Evolutionary conservation across 768 basidiomycete species (phyloP), one percentile per base, ranked within the genome.

Genomic region (Clavaria fumosa): DNA sequence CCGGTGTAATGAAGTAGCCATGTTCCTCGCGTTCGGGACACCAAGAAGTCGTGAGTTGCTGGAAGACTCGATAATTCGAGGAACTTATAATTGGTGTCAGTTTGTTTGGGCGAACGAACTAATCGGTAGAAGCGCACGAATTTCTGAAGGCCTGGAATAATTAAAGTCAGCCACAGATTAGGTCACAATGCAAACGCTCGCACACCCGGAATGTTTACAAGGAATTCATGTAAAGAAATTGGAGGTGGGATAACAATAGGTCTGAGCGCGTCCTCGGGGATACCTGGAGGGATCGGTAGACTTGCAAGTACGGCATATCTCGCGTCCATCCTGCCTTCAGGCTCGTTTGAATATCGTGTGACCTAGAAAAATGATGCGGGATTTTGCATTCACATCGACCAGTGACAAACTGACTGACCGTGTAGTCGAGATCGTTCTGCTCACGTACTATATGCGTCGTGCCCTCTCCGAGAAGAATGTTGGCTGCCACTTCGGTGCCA

Each of bases 21-120:
- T 85, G 80, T 45, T 84, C 82, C 59, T 86, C 82, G 35, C 75
- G 72, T 32, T 81, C 79, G 2, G 78, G 70, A 48, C 82, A 84
- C 82, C 82, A 86, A 23, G 64, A 63, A 2, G 82, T 82, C 12
- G 76, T 83, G 4, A 60, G 51, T 40, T 74, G 69, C 38, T 78
- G 71, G 26, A 86, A 61, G 28, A 80, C 64, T 31, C 74, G 71
- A 50, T 82, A 78, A 43, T 74, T 74, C 5, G 66, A 57, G 5
- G 84, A 63, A 27, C 81, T 85, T 44, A 3, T 34, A 11, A 19
- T n/a, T n/a, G n/a, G n/a, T n/a, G n/a, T n/a, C n/a, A n/a, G n/a
- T n/a, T n/a, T n/a, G n/a, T n/a, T n/a, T n/a, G n/a, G n/a, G n/a
- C n/a, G n/a, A n/a, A n/a, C n/a, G n/a, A n/a, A n/a, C n/a, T n/a